These are phyloP conservation scores for Herpetomonas samuelpessoai DNA, from an alignment of 208 protist species.

Conservation along the genomic window DNA sequence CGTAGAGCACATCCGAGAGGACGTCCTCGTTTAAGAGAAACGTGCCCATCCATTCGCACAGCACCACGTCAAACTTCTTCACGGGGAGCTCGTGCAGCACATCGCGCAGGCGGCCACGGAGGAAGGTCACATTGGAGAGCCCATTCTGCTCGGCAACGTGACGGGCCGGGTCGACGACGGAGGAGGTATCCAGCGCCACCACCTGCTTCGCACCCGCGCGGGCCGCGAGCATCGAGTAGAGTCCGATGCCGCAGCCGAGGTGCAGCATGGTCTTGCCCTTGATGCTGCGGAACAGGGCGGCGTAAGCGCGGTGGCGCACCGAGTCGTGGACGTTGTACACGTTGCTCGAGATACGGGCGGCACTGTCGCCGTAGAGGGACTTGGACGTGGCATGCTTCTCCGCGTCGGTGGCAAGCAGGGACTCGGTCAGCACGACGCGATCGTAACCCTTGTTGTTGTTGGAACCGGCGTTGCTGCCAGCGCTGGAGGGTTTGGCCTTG, in stretches of 20 bases:
- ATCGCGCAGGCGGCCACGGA: slow-evolving; percentile 72
- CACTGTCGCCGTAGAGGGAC: slow-evolving; percentile 78
- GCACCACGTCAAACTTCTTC: slow-evolving; percentile 79
- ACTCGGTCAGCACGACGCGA: slow-evolving; percentile 58
- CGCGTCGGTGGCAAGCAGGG: slow-evolving; percentile 74
- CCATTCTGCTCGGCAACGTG: slow-evolving; percentile 83
- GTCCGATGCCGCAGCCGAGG: slow-evolving; percentile 83
- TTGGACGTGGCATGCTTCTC: slow-evolving; percentile 85
- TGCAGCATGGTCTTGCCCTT: slow-evolving; percentile 88
- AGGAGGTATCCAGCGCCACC: slow-evolving; percentile 78
- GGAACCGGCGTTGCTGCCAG: not conserved
- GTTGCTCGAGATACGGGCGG: slow-evolving; percentile 82
- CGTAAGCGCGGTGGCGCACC: slow-evolving; percentile 75
- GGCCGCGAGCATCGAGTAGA: slow-evolving; percentile 86
- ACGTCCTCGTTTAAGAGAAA: slow-evolving; percentile 82
- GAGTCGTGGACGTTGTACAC: slow-evolving; percentile 62
- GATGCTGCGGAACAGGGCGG: slow-evolving; percentile 66
- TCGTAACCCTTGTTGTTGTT: not conserved
- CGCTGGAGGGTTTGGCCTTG: not conserved
- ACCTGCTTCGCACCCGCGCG: slow-evolving; percentile 65
- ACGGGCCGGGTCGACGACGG: slow-evolving; percentile 74
- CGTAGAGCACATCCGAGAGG: slow-evolving; percentile 74
- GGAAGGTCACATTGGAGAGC: slow-evolving; percentile 71
- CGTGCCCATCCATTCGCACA: slow-evolving; percentile 91
- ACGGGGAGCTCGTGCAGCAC: slow-evolving; percentile 58